phyloP scores from a whole-genome alignment of 164 flowering plant genomes.

The Magnolia sinica region DNA sequence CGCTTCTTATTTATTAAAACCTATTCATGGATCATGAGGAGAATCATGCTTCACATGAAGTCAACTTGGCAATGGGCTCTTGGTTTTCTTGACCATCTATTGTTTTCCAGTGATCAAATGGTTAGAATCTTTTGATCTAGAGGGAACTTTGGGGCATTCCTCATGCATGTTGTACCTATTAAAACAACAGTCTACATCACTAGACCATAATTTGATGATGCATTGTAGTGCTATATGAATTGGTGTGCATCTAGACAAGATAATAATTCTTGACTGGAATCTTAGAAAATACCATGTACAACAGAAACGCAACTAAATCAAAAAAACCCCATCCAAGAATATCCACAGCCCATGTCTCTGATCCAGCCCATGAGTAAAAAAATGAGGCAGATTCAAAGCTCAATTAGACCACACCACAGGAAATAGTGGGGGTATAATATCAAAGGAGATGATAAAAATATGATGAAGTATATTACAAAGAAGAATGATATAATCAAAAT shows the following conservation, averaged over 20 bases:
- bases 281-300: neutral
- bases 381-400: too few species aligned
- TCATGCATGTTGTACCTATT: neutral
- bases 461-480: too few species aligned
- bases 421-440: too few species aligned
- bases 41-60: too few species aligned
- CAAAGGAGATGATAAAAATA: too few species aligned
- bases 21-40: too few species aligned
- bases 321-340: conserved; percentile 98
- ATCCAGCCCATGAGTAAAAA: conserved; percentile 34
- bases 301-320: conserved; percentile 60
- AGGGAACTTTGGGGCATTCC: neutral
- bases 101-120: neutral
- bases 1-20: too few species aligned
- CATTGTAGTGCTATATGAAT: too few species aligned
- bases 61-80: too few species aligned
- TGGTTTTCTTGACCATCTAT: neutral
- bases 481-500: too few species aligned
- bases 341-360: conserved; percentile 90
- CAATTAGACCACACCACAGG: too few species aligned
- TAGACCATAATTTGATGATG: neutral
- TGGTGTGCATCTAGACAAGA: neutral
- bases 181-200: neutral
- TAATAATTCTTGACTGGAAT: neutral
- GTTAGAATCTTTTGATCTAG: neutral